Evolutionary conservation across 2,329 filamentous ascomycete genomes (phyloP), one percentile per base, ranked within the genome.

Genomic region (Botrytis porri): DNA sequence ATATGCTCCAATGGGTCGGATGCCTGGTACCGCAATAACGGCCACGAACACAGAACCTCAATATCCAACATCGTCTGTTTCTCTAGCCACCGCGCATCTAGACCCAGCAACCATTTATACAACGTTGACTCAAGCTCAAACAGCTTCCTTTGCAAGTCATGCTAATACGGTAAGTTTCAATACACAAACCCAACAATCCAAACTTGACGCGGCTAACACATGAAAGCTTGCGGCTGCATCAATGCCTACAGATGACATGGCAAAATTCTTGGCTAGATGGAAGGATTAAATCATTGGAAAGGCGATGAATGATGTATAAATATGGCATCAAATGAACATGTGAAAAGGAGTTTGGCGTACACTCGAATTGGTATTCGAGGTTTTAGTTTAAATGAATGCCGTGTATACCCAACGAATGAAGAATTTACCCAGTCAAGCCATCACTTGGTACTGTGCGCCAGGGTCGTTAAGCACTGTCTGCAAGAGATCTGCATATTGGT

Each of bases 1-100:
- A 77, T 84, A 83, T 74, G 82, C 82, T 62, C 82, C 82, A 22
- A 83, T 83, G 82, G 82, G 83, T 74, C 79, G 79, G 41, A 76
- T 81, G 61, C 82, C 82, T 35, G 77, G 77, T n/a, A 81, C 80
- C 14, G 76, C 74, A 2, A 84, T 84, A 62, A 83, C 81, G 43
- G 81, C 80, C n/a, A 82, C 81, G 25, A 80, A 80, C 22, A 80
- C 79, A n/a, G 76, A 75, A 37, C 81, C 80, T 66, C 78, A 81
- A 39, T 82, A 79, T 72, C 81, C 82, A 54, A 82, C 81, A 7
- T 82, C 80, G 51, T 76, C 79, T 10, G 81, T 82, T 45, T 71
- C 73, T 14, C 74, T 82, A 22, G 82, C 81, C 39, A 80, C 75
- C 35, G 81, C 80, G 3, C 81, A 75, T 69, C 71, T 82, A n/a